Conservation (phyloP, 805 yeast species). For the Barnettozyma californica region DNA sequence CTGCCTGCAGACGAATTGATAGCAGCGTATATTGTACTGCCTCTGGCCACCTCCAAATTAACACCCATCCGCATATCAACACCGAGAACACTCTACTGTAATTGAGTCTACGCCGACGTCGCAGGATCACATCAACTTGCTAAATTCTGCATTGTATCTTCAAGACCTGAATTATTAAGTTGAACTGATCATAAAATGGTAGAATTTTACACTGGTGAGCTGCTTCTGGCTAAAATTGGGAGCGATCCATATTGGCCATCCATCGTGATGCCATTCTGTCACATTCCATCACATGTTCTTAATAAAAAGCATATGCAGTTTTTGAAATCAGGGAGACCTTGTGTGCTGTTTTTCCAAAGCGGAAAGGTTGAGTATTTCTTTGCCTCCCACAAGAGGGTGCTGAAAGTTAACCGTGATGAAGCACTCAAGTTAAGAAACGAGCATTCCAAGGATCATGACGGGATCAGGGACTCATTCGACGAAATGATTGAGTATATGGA, state of each 20-base stretch:
- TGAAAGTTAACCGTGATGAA: not conserved
- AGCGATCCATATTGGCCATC: slow-evolving; percentile 47
- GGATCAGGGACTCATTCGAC: not conserved
- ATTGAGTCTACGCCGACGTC: not conserved
- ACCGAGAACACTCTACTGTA: not conserved
- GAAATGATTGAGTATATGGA: not conserved
- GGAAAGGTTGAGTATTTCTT: not conserved
- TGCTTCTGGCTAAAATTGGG: slow-evolving; percentile 42
- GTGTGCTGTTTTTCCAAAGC: not conserved
- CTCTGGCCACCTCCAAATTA: not conserved
- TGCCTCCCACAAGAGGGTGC: too few relatives aligned
- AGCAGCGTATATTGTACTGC: not conserved
- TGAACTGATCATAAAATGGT: too few relatives aligned
- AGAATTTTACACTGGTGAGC: slow-evolving; percentile 18
- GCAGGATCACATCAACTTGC: not conserved
- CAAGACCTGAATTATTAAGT: not conserved
- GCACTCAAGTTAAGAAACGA: not conserved
- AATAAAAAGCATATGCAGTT: too few relatives aligned
- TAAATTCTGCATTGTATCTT: too few relatives aligned
- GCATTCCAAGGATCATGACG: too few relatives aligned
- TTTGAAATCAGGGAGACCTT: not conserved
- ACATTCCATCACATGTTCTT: not conserved
- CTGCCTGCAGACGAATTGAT: not conserved
- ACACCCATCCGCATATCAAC: not conserved
- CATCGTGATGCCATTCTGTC: slow-evolving; percentile 26